Evolutionary conservation across 2,329 filamentous ascomycete species (phyloP), one percentile per base, ranked within the genome.

Genomic region (Exophiala xenobiotica): DNA sequence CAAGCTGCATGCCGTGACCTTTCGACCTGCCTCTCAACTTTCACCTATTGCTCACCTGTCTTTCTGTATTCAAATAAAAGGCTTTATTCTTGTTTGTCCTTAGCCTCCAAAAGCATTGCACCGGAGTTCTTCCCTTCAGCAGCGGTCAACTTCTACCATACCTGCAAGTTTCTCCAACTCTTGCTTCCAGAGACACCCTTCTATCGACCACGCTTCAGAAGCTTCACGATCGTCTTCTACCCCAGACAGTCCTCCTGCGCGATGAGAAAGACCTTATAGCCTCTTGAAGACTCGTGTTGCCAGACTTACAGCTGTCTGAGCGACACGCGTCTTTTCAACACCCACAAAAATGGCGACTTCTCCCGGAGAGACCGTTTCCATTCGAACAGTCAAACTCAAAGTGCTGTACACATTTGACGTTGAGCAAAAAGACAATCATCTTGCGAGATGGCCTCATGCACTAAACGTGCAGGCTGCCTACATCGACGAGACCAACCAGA

Each of bases 391-490:
- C 82, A 83, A 83, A 71, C 77, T 97, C 70, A 97, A 97, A 78
- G 87, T 97, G 43, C 85, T 95, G 55, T 99, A 97, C 72, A 96
- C 90, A 24, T 96, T 97, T 72, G 91, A 97, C 69, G 85, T 86
- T 66, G 86, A 92, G 61, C 86, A 83, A 72, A 90, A 90, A 71
- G 86, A 90, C 58, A 91, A 92, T 67, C 96, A 90, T 70, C 79
- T 99, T 43, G 91, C 92, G 53, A 82, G 92, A 64, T 86, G 89
- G 76, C 87, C 89, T 14, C 85, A 92, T 53, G 79, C 86, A 12
- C 77, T 96, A 51, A 80, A 87, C 46, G 83, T 96, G 29, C 89
- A 90, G 63, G 89, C 90, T 2, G 81, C 95, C 11, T 79, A 83
- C 19, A 74, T 97, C 55, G 89, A 96, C 67, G 88, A 95, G 52